Evolutionary conservation across 2,329 filamentous ascomycete species (phyloP).

Genomic region (Fusarium fujikuroi): DNA sequence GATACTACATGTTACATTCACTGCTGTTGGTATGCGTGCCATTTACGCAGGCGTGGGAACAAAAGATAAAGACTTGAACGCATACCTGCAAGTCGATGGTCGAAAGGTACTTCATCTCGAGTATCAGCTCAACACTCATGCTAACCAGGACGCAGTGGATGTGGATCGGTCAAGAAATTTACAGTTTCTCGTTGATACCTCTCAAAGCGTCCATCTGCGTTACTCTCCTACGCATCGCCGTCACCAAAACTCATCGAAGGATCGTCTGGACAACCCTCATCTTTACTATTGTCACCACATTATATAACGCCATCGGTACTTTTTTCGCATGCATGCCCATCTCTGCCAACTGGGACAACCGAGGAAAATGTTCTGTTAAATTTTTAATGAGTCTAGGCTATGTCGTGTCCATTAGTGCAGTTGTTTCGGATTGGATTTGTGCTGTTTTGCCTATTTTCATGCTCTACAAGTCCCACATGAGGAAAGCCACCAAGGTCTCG

Average conservation of each 20-base stretch:
- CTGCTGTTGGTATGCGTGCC: neutral
- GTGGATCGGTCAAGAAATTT: slow-evolving; percentile 16
- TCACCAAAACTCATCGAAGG: slow-evolving; percentile 13
- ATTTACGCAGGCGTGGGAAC: slow-evolving; percentile 18
- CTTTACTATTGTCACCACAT: neutral
- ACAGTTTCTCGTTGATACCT: slow-evolving; percentile 17
- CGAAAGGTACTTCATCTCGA: slow-evolving; percentile 7
- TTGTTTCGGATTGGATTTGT: slow-evolving; percentile 21
- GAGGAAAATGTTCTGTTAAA: neutral
- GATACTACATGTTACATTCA: slow-evolving; percentile 17
- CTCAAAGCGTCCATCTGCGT: slow-evolving; percentile 32
- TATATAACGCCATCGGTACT: neutral
- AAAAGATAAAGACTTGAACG: slow-evolving; percentile 13
- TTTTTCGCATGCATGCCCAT: slow-evolving; percentile 12
- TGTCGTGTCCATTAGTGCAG: slow-evolving; percentile 7
- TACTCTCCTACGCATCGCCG: slow-evolving; percentile 27
- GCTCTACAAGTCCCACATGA: slow-evolving; percentile 32
- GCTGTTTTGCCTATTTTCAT: slow-evolving; percentile 27
- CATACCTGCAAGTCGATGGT: neutral
- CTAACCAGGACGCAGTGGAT: slow-evolving; percentile 1
- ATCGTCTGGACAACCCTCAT: slow-evolving; percentile 23
- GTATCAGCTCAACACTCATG: neutral
- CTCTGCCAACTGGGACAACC: neutral
- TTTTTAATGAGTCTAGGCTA: slow-evolving; percentile 10
- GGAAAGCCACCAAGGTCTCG: slow-evolving; percentile 22